Percentiles rank a stretch among this genome's conserved stretches.
Evolutionary conservation across 2,329 filamentous ascomycete species (phyloP).

Genomic region (Fusarium xylarioides): DNA sequence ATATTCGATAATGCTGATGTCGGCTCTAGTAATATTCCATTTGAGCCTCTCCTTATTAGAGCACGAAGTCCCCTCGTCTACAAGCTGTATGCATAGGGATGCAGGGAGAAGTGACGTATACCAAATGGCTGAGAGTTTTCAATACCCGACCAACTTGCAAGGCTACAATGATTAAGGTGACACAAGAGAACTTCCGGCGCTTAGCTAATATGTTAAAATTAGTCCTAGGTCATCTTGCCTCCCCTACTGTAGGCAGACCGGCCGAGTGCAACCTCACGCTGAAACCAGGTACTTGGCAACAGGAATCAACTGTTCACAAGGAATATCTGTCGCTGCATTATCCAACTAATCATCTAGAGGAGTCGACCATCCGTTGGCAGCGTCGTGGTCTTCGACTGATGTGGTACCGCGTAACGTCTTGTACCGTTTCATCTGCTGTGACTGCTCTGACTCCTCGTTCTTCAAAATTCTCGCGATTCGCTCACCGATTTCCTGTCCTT

Average conservation of each 20-base stretch:
- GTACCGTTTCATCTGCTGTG: conserved; percentile 12
- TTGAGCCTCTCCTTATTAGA: neutral
- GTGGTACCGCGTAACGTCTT: conserved; percentile 12
- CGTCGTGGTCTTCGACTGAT: neutral
- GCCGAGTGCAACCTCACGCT: neutral
- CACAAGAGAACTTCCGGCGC: neutral
- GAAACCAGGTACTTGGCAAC: too few species aligned
- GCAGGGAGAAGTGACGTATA: neutral
- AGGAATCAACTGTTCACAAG: too few species aligned
- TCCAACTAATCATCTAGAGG: neutral
- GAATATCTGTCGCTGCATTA: neutral
- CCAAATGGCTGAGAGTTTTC: neutral
- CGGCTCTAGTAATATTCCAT: neutral
- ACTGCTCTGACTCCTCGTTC: neutral
- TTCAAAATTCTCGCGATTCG: conserved; percentile 47
- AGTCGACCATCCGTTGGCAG: conserved; percentile 9
- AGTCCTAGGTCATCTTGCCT: neutral
- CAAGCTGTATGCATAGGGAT: neutral
- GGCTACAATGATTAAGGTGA: neutral
- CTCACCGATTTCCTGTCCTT: conserved; percentile 60
- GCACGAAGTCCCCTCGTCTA: neutral
- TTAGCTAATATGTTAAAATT: fast-evolving
- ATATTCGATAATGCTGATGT: neutral
- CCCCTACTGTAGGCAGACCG: fast-evolving
- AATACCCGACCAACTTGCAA: neutral